Conservation (phyloP, 768 basidiomycete species). For the Suillus occidentalis region DNA sequence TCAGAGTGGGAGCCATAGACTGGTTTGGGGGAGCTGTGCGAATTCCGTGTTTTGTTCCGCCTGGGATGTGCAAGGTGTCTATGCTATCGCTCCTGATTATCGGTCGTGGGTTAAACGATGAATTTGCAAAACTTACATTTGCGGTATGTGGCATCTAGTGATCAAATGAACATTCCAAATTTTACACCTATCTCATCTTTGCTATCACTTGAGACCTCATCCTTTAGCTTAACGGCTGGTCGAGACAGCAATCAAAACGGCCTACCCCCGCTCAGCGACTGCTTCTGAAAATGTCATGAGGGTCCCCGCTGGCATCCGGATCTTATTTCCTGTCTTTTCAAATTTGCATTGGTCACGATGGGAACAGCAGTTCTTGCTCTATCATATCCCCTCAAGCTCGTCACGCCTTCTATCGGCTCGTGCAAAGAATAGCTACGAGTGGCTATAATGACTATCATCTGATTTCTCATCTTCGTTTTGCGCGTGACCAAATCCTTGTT, state of each 20-base stretch:
- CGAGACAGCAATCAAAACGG: not conserved
- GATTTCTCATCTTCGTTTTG: constrained; percentile 8
- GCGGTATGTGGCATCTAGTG: no score
- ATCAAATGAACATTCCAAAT: no score
- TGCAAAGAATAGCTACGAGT: not conserved
- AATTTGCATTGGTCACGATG: not conserved
- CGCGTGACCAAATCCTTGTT: not conserved
- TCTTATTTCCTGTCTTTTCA: not conserved
- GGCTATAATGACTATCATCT: constrained; percentile 14
- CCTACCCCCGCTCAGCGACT: not conserved
- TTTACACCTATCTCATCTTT: not conserved
- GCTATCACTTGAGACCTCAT: not conserved
- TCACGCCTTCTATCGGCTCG: not conserved
- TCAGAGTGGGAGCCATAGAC: constrained; percentile 34
- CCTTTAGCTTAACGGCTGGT: not conserved
- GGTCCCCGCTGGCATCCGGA: not conserved
- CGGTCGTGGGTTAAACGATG: no score
- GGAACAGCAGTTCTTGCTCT: not conserved
- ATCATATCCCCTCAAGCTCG: not conserved
- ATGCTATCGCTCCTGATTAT: not conserved
- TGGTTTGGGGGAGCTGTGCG: constrained; percentile 43
- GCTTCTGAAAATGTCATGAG: not conserved
- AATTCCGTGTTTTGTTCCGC: constrained; percentile 34
- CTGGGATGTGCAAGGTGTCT: not conserved
- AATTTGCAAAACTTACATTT: no score